phyloP scores from a whole-genome alignment of 768 basidiomycete genomes.

The Boletus subparvulus region DNA sequence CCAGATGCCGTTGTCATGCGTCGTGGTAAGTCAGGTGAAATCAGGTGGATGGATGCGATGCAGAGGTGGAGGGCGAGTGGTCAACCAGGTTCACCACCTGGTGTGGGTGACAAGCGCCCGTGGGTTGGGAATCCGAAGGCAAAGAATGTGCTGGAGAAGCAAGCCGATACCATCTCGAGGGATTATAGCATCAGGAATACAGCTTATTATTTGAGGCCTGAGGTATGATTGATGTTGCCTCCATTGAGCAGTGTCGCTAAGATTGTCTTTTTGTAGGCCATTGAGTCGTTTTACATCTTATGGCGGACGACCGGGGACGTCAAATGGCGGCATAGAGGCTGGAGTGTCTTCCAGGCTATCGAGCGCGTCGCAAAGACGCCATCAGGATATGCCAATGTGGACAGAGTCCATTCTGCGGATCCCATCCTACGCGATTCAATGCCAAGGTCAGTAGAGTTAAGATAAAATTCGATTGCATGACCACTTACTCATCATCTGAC shows the following conservation, averaged over 20 bases:
- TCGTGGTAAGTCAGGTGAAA: slow-evolving; percentile 22
- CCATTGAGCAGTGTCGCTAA: neutral
- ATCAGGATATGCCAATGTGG: slow-evolving; percentile 61
- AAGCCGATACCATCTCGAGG: slow-evolving; percentile 31
- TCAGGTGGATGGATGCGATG: slow-evolving; percentile 35
- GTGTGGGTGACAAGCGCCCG: slow-evolving; percentile 41
- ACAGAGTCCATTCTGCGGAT: slow-evolving; percentile 44
- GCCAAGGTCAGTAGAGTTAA: slow-evolving; percentile 60
- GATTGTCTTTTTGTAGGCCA: slow-evolving; percentile 43
- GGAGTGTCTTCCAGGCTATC: slow-evolving; percentile 68
- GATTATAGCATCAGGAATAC: slow-evolving; percentile 54
- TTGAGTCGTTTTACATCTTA: slow-evolving; percentile 71
- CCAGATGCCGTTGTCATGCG: slow-evolving; percentile 54
- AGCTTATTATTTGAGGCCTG: slow-evolving; percentile 64
- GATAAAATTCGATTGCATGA: neutral
- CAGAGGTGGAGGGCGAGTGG: slow-evolving; percentile 50
- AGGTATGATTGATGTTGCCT: slow-evolving; percentile 43
- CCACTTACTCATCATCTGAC: neutral
- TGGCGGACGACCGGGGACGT: slow-evolving; percentile 68
- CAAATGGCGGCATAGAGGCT: slow-evolving; percentile 70
- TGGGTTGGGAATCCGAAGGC: slow-evolving; percentile 28
- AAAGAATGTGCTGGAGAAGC: slow-evolving; percentile 15
- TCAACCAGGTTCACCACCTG: slow-evolving; percentile 49
- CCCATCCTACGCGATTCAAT: slow-evolving; percentile 51
- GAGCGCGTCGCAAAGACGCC: slow-evolving; percentile 56